Base-by-base conservation (phyloP, 2,329 filamentous ascomycete genomes). In the Raffaelea arxii region DNA sequence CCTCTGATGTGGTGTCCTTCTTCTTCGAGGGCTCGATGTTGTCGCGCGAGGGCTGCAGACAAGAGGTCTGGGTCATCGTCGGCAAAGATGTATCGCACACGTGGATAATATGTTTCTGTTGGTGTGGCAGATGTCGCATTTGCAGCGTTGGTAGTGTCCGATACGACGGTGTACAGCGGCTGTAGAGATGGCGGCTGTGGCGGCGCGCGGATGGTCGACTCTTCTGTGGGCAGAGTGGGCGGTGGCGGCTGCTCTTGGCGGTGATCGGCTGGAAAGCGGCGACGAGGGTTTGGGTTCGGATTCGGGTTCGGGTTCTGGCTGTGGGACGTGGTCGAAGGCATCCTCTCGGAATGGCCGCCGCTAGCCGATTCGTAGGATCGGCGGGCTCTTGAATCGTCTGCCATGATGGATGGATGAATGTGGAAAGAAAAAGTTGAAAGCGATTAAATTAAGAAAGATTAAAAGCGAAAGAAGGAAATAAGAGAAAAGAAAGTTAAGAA, bases 71-170 rank as follows among this genome's bases (percentile, higher is more conserved):
- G 77, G 59, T 96, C 89, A 64, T 97, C 92, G 63, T 97, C 90
- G 55, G 79, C 78, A 68, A 98, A 97, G 58, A 97, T 77, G 67
- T 97, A 97, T 67, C 91, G 88, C 2, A 95, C 80, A 45, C 78
- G 80, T 2, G 91, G 92, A 61, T 97, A 90, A 57, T 87, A 75
- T 51, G 87, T 85, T 40, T 86, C 55, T 22, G 59, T 50, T 2
- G 52, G 30, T 50, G 52, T 14, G 47, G 49, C 25, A 40, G 52
- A 21, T 43, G 78, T 6, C 6, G 32, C 32, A n/a, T 6, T 16
- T n/a, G n/a, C n/a, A n/a, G n/a, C n/a, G n/a, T n/a, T 82, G n/a
- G 78, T 75, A 11, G 75, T 67, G 62, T 95, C 89, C 59, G 86
- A 80, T 53, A 97, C 73, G 37, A 96, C 71, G 1, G 87, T 84